These are phyloP conservation scores for Fusarium sp. DNA, from an alignment of 2,329 filamentous ascomycete species.

Conservation along the genomic window DNA sequence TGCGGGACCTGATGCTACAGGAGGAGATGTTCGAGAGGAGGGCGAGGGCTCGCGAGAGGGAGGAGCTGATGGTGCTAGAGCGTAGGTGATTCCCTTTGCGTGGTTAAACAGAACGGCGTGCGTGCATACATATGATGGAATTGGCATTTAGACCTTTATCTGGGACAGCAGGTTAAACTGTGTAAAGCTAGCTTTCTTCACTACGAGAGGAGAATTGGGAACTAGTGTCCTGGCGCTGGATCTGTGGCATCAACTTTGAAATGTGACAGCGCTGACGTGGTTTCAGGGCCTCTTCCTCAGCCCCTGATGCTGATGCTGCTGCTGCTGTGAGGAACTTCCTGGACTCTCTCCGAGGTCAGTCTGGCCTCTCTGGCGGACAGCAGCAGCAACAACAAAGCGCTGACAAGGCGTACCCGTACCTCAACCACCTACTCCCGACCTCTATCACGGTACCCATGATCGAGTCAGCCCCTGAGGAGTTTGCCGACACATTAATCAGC, in stretches of 20 bases:
- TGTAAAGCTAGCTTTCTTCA: constrained; percentile 52
- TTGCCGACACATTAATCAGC: constrained; percentile 79
- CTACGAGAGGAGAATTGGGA: constrained; percentile 47
- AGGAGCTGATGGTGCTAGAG: constrained; percentile 96
- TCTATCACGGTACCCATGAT: constrained; percentile 82
- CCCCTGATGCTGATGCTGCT: constrained; percentile 79
- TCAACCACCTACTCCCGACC: constrained; percentile 86
- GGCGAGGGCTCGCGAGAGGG: constrained; percentile 90
- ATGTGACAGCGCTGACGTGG: constrained; percentile 58
- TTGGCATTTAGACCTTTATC: constrained; percentile 37
- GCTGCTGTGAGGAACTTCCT: constrained; percentile 89
- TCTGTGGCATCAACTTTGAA: constrained; percentile 36
- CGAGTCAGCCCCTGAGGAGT: constrained; percentile 70
- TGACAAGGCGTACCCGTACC: constrained; percentile 79
- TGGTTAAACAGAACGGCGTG: constrained; percentile 45
- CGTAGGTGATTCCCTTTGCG: constrained; percentile 79
- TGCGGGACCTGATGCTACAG: constrained; percentile 86
- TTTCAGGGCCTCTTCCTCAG: constrained; percentile 69
- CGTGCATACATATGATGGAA: constrained; percentile 38
- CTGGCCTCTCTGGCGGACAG: constrained; percentile 54
- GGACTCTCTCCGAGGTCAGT: constrained; percentile 76
- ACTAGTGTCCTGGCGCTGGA: constrained; percentile 44
- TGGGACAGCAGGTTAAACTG: constrained; percentile 45
- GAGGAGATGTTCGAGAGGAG: constrained; percentile 91
- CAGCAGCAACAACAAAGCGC: constrained; percentile 47